A percentile compares a stretch with the other conserved stretches of the same genome.
Evolutionary conservation across 2,329 filamentous ascomycete genomes (phyloP).

Genomic region (Claviceps paspali): DNA sequence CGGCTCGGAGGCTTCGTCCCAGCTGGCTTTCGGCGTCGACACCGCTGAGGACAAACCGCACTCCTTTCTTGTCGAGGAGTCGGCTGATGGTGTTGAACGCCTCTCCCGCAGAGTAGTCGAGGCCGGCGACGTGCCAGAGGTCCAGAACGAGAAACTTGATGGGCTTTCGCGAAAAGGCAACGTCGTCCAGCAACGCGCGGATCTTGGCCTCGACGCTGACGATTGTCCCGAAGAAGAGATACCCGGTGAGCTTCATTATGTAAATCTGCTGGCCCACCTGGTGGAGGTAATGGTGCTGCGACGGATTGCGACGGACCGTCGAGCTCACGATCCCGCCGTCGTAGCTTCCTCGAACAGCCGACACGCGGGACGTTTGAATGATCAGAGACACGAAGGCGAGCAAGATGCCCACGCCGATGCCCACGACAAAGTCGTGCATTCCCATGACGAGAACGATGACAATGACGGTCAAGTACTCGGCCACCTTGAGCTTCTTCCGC

Average conservation of each 20-base stretch:
- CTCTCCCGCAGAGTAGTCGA: conserved; percentile 93
- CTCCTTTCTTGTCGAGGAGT: conserved; percentile 59
- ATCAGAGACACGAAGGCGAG: conserved; percentile 84
- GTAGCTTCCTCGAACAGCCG: conserved; percentile 80
- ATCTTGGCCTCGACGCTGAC: conserved; percentile 88
- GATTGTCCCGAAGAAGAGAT: conserved; percentile 97
- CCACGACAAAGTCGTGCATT: conserved; percentile 87
- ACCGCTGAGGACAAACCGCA: conserved; percentile 71
- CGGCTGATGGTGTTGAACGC: conserved; percentile 88
- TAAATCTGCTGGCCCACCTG: conserved; percentile 79
- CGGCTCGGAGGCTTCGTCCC: conserved; percentile 64
- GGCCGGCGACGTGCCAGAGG: conserved; percentile 73
- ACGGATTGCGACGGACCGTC: conserved; percentile 78
- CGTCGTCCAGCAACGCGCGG: conserved; percentile 65
- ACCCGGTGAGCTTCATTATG: conserved; percentile 82
- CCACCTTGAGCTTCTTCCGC: conserved; percentile 68
- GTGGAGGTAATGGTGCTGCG: conserved; percentile 74
- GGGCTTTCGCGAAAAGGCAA: conserved; percentile 59
- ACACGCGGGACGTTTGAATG: conserved; percentile 78
- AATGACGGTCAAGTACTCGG: conserved; percentile 83
- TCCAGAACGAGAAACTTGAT: conserved; percentile 87
- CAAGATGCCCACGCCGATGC: conserved; percentile 82
- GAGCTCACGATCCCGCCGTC: conserved; percentile 80
- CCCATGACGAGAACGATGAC: conserved; percentile 93
- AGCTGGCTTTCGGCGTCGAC: conserved; percentile 62